Evolutionary conservation across 1,284 basidiomycete genomes (phyloP).

Genomic region (Ceratobasidium sp.): DNA sequence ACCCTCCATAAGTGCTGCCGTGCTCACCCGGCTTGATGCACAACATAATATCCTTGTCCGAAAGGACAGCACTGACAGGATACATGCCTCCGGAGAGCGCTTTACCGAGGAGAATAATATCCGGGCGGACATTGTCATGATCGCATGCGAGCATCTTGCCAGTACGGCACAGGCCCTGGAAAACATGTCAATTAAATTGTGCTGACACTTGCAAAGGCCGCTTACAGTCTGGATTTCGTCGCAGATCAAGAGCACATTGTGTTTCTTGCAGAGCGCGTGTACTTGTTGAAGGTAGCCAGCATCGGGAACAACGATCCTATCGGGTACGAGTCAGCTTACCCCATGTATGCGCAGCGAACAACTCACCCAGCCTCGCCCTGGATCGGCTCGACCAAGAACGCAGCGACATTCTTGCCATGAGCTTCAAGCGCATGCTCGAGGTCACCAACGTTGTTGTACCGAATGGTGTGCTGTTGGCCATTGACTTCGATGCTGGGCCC

Average conservation of each 20-base stretch:
- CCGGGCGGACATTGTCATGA: conserved; percentile 88
- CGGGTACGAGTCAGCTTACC: conserved; percentile 33
- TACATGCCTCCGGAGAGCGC: conserved; percentile 96
- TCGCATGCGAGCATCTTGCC: conserved; percentile 89
- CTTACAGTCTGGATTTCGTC: conserved; percentile 95
- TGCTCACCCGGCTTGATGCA: conserved; percentile 97
- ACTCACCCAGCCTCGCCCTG: conserved; percentile 96
- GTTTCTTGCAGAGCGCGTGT: conserved; percentile 86
- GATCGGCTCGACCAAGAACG: conserved; percentile 96
- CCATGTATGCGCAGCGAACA: not conserved
- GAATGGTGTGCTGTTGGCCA: conserved; percentile 63
- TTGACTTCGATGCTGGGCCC: conserved; percentile 75
- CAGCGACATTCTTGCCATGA: conserved; percentile 85
- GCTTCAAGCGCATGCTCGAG: conserved; percentile 81
- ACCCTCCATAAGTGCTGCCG: conserved; percentile 95
- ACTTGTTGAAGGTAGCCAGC: conserved; percentile 83
- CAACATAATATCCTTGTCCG: conserved; percentile 90
- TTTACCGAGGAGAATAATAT: conserved; percentile 94
- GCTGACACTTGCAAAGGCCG: conserved; percentile 12
- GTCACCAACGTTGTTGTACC: conserved; percentile 84
- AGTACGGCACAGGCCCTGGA: conserved; percentile 79
- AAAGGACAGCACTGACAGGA: conserved; percentile 94
- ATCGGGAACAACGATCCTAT: conserved; percentile 89
- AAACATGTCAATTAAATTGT: not conserved
- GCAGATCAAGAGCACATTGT: conserved; percentile 94